Conservation (phyloP, 140 eudicot species). For the Ambrosia hybrid region DNA sequence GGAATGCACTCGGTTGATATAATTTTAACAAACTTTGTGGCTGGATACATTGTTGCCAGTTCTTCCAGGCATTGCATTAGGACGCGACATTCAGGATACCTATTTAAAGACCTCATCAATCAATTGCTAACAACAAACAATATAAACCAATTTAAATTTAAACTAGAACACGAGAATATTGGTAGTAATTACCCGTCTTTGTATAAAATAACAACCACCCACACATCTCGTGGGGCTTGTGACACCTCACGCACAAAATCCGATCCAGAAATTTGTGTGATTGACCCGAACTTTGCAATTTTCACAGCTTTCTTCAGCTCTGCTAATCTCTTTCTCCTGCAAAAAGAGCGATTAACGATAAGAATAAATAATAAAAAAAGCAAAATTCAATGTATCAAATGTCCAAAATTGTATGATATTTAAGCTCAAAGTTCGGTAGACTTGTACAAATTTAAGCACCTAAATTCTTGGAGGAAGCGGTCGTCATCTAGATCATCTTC, state of each 20-base stretch:
- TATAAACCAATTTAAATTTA: background rate
- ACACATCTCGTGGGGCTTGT: conserved; percentile 85
- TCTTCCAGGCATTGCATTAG: conserved; percentile 78
- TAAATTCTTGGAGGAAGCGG: conserved; percentile 83
- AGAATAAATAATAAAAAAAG: background rate
- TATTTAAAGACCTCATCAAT: conserved; percentile 25
- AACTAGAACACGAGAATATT: background rate
- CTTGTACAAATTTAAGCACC: conserved; percentile 33
- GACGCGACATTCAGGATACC: conserved; percentile 68
- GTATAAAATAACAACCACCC: conserved; percentile 82
- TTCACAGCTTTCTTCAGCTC: conserved; percentile 76
- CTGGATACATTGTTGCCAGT: conserved; percentile 75
- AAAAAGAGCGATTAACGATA: background rate
- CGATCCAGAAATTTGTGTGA: conserved; percentile 80
- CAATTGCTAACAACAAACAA: conserved; percentile 10
- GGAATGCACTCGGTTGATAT: conserved; percentile 98
- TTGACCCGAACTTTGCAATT: conserved; percentile 77
- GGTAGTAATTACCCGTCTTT: conserved; percentile 69
- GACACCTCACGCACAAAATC: conserved; percentile 96
- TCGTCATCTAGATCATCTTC: conserved; percentile 92
- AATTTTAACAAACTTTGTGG: conserved; percentile 88
- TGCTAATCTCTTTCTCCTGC: conserved; percentile 82
- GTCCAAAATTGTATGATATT: background rate
- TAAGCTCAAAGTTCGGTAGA: background rate
- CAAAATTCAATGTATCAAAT: background rate